Evolutionary conservation across 2,329 filamentous ascomycete genomes (phyloP).

Genomic region (Ampelomyces quisqualis): DNA sequence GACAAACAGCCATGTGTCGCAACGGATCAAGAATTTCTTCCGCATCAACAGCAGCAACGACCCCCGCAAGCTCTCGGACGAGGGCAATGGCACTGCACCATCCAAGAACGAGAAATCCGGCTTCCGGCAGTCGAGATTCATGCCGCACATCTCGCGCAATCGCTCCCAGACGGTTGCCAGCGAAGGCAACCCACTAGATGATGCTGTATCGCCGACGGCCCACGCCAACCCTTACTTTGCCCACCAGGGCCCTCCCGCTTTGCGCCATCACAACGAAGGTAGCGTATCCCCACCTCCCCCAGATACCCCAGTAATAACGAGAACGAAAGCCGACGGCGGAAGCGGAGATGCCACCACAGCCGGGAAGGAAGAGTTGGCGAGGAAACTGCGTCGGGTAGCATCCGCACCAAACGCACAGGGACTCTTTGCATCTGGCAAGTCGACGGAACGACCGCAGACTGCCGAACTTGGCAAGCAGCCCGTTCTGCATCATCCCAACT

Average conservation of each 20-base stretch:
- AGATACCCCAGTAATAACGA: conserved; percentile 72
- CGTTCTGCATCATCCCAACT: conserved; percentile 59
- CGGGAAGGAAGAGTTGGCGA: conserved; percentile 89
- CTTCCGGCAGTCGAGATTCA: conserved; percentile 84
- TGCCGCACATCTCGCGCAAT: conserved; percentile 82
- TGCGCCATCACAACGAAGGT: conserved; percentile 92
- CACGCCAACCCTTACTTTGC: conserved; percentile 96
- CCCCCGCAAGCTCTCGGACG: conserved; percentile 43
- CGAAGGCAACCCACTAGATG: conserved; percentile 87
- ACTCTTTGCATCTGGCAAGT: conserved; percentile 62
- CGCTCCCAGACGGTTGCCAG: conserved; percentile 88
- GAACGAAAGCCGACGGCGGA: conserved; percentile 65
- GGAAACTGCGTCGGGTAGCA: conserved; percentile 89
- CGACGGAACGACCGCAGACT: conserved; percentile 69
- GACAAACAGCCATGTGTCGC: conserved; percentile 58
- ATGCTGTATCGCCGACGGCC: conserved; percentile 85
- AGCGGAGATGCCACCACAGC: conserved; percentile 69
- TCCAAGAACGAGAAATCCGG: conserved; percentile 65
- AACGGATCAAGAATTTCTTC: conserved; percentile 70
- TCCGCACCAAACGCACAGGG: conserved; percentile 97
- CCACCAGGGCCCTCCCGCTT: conserved; percentile 88
- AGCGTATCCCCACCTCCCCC: conserved; percentile 91
- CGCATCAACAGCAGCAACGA: conserved; percentile 61
- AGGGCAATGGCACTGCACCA: conserved; percentile 41
- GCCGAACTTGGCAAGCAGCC: conserved; percentile 86